Conservation (phyloP, 2,329 filamentous ascomycete genomes). For the Paecilomyces niveus region DNA sequence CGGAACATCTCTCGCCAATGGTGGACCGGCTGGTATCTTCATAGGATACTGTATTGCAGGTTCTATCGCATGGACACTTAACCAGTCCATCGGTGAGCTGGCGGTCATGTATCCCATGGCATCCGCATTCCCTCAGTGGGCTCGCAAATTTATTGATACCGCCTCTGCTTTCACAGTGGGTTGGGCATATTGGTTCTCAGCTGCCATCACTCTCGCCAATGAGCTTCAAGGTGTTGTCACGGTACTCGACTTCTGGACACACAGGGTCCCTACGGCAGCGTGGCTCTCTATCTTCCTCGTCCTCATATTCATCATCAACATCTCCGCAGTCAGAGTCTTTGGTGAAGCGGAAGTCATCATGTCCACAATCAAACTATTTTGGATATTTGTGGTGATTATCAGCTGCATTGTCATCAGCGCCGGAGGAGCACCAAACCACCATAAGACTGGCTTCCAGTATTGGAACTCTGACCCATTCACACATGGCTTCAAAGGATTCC, state of each 20-base stretch:
- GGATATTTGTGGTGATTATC: conserved; percentile 44
- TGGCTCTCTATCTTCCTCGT: conserved; percentile 41
- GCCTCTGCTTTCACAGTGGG: conserved; percentile 40
- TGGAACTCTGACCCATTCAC: conserved; percentile 38
- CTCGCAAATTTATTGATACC: conserved; percentile 38
- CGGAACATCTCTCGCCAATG: conserved; percentile 33
- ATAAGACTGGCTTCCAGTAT: conserved; percentile 39
- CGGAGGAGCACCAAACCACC: conserved; percentile 34
- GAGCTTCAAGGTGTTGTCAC: conserved; percentile 35
- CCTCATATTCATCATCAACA: conserved; percentile 37
- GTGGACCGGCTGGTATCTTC: conserved; percentile 40
- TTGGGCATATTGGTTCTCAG: conserved; percentile 43
- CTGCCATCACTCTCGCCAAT: conserved; percentile 40
- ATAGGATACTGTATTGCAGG: conserved; percentile 38
- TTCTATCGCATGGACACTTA: conserved; percentile 38
- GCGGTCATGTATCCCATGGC: conserved; percentile 42
- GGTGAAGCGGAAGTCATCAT: conserved; percentile 41
- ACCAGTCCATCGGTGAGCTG: conserved; percentile 42
- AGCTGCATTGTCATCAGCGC: conserved; percentile 39
- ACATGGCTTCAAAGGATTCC: conserved; percentile 39
- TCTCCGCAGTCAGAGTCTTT: conserved; percentile 38
- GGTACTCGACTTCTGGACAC: conserved; percentile 40
- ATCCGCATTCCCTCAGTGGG: conserved; percentile 43
- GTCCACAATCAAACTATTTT: conserved; percentile 41
- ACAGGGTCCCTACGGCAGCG: conserved; percentile 34